Evolutionary conservation across 768 basidiomycete genomes (phyloP).

Genomic region (Termitomyces sp.): DNA sequence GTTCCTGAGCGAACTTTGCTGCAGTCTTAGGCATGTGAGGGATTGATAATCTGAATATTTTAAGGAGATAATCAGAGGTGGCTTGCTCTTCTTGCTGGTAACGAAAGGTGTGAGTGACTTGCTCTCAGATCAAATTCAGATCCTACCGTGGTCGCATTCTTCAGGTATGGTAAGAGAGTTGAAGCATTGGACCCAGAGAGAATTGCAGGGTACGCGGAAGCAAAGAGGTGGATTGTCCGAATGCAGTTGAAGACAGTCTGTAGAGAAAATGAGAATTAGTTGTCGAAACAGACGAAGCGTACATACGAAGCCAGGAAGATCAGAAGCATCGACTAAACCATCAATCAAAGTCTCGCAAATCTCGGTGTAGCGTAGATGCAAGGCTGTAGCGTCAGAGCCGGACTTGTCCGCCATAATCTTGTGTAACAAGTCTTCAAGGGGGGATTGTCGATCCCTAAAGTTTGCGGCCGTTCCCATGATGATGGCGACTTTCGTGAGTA

Average conservation of each 20-base stretch:
- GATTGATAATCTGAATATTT: conserved; percentile 82
- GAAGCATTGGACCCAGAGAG: conserved; percentile 84
- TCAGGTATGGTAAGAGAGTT: conserved; percentile 87
- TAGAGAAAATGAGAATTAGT: background rate
- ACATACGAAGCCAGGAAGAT: conserved; percentile 73
- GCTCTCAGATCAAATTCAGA: background rate
- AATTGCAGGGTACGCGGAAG: conserved; percentile 78
- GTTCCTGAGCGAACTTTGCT: conserved; percentile 81
- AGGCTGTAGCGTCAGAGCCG: conserved; percentile 46
- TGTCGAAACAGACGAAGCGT: conserved; percentile 13
- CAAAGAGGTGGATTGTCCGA: conserved; percentile 80
- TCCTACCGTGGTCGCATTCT: conserved; percentile 72
- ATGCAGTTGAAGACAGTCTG: conserved; percentile 85
- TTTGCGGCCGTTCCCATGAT: conserved; percentile 84
- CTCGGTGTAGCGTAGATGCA: conserved; percentile 72
- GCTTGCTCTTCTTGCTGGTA: conserved; percentile 76
- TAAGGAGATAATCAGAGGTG: conserved; percentile 83
- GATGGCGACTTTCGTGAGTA: conserved; percentile 68
- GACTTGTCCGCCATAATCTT: conserved; percentile 77
- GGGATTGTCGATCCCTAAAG: conserved; percentile 81
- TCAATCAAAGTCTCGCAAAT: conserved; percentile 87
- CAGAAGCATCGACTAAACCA: conserved; percentile 83
- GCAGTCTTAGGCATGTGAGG: conserved; percentile 90
- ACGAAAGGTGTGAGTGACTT: conserved; percentile 3
- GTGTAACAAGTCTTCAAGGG: conserved; percentile 81